These are phyloP conservation scores for Auriscalpium orientale DNA, from an alignment of 768 basidiomycete genomes.

Conservation along the genomic window DNA sequence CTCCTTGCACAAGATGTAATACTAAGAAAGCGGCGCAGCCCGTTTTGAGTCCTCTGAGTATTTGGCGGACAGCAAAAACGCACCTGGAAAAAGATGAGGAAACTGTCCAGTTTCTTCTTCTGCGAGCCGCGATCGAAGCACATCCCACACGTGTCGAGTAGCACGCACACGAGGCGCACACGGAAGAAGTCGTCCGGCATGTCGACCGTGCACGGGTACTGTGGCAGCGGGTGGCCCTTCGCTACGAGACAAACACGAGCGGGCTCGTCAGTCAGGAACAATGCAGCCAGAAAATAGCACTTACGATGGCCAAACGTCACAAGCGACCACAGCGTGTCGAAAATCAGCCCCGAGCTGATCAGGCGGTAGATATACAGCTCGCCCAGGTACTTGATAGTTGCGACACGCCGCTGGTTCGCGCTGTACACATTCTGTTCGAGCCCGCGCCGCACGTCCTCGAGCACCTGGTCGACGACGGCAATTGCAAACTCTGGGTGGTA, in stretches of 20 bases:
- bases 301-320: constrained; percentile 94
- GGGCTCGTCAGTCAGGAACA: background rate
- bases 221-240: constrained; percentile 82
- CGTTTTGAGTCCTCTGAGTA: too few relatives aligned
- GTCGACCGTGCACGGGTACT: constrained; percentile 68
- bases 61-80: constrained; percentile 3
- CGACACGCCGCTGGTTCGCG: constrained; percentile 87
- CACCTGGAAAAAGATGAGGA: constrained; percentile 91
- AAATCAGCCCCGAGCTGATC: constrained; percentile 80
- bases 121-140: constrained; percentile 94
- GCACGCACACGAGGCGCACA: constrained; percentile 80
- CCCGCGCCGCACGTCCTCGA: constrained; percentile 87
- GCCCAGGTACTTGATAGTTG: constrained; percentile 90
- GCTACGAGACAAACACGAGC: constrained; percentile 36
- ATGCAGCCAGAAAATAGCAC: constrained; percentile 23
- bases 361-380: constrained; percentile 96
- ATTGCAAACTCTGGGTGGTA: constrained; percentile 88
- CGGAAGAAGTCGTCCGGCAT: constrained; percentile 97
- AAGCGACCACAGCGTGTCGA: constrained; percentile 90
- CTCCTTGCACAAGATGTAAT: constrained; percentile 87
- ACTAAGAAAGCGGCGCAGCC: constrained; percentile 27
- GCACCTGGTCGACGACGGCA: constrained; percentile 85
- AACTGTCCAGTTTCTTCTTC: constrained; percentile 88
- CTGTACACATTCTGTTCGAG: constrained; percentile 94
- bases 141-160: constrained; percentile 94